These are phyloP conservation scores for Sphagnurus paluster DNA, from an alignment of 1,284 basidiomycete genomes.

Conservation along the genomic window DNA sequence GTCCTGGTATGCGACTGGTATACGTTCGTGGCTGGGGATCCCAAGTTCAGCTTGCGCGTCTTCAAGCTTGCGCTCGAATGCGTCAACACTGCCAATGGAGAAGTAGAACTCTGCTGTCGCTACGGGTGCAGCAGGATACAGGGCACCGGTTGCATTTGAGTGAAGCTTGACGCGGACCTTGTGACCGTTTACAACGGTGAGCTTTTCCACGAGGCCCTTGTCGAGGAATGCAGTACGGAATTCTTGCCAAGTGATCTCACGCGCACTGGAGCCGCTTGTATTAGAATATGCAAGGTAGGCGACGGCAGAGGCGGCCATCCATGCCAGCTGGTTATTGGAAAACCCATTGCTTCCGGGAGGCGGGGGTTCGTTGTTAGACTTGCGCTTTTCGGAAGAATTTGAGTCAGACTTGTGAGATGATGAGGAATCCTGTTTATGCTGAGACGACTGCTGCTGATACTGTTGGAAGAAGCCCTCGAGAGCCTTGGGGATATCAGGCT, in stretches of 20 bases:
- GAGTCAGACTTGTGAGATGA: slow-evolving; percentile 33
- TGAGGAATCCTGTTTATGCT: slow-evolving; percentile 32
- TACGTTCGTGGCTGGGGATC: slow-evolving; percentile 89
- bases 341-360: slow-evolving; percentile 54
- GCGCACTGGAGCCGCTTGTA: slow-evolving; percentile 57
- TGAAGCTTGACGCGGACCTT: slow-evolving; percentile 89
- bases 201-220: slow-evolving; percentile 94
- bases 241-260: slow-evolving; percentile 99
- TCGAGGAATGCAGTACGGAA: slow-evolving; percentile 95
- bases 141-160: slow-evolving; percentile 78
- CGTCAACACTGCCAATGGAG: slow-evolving; percentile 97
- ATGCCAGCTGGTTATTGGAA: slow-evolving; percentile 58
- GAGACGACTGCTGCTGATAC: slow-evolving; percentile 53
- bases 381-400: slow-evolving; percentile 36
- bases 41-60: slow-evolving; percentile 92
- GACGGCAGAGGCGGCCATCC: slow-evolving; percentile 58
- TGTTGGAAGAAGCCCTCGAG: slow-evolving; percentile 82
- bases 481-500: slow-evolving; percentile 49
- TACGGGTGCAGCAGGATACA: slow-evolving; percentile 58
- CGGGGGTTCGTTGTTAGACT: slow-evolving; percentile 43
- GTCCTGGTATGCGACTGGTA: slow-evolving; percentile 96
- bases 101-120: slow-evolving; percentile 82
- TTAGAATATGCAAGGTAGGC: slow-evolving; percentile 72
- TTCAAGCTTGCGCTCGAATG: slow-evolving; percentile 93
- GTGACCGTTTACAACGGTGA: slow-evolving; percentile 90